These are phyloP conservation scores for Schoenoplectus tabernaemontani DNA, from an alignment of 202 grass and related monocot genomes.

Conservation along the genomic window DNA sequence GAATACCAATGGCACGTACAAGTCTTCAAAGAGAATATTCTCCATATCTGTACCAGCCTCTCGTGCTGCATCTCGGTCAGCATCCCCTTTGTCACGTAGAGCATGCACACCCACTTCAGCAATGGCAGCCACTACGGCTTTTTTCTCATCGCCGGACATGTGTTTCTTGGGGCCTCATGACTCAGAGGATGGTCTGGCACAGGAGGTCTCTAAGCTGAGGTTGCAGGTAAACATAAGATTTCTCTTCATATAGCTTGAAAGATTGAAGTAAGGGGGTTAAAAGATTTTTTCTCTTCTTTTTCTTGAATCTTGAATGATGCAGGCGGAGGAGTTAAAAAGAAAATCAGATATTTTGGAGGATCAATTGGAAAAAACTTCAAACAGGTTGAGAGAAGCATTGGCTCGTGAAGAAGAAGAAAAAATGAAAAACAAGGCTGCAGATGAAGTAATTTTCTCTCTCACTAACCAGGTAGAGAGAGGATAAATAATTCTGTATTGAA, in stretches of 20 bases:
- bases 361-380: constrained; percentile 41
- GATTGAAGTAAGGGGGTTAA: background rate
- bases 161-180: constrained; percentile 22
- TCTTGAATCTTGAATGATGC: constrained; percentile 24
- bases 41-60: constrained; percentile 46
- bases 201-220: constrained; percentile 45
- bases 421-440: constrained; percentile 53
- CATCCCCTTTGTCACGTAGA: constrained; percentile 30
- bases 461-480: constrained; percentile 35
- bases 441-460: constrained; percentile 57
- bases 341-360: constrained; percentile 45
- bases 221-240: constrained; percentile 29
- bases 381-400: constrained; percentile 38
- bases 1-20: constrained; percentile 31
- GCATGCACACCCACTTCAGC: constrained; percentile 31
- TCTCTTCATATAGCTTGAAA: background rate
- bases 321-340: constrained; percentile 41
- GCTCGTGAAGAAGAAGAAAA: constrained; percentile 38
- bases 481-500: constrained; percentile 8
- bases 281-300: background rate
- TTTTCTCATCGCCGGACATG: constrained; percentile 24
- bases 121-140: constrained; percentile 12
- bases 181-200: constrained; percentile 36
- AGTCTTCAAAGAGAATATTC: constrained; percentile 51
- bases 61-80: constrained; percentile 31